Conservation (phyloP, 1,284 basidiomycete genomes). For the Gymnopus androsaceus region DNA sequence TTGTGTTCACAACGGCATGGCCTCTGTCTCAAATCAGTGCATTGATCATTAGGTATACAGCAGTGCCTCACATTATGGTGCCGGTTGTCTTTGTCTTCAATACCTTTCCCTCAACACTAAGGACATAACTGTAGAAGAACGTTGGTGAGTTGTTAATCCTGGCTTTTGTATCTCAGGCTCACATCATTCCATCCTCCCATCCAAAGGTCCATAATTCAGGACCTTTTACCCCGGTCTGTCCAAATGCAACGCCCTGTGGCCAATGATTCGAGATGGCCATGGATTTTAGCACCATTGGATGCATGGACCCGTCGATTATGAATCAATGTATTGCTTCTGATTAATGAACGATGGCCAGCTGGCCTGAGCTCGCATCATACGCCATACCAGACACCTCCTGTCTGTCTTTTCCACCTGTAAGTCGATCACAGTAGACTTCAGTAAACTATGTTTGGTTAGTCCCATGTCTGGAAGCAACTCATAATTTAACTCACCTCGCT, state of each 20-base stretch:
- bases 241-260: slow-evolving; percentile 10
- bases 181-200: slow-evolving; percentile 11
- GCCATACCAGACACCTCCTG: slow-evolving; percentile 8
- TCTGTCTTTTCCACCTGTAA: slow-evolving; percentile 1
- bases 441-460: not conserved
- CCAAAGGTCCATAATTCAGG: slow-evolving; percentile 9
- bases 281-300: not conserved
- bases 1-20: not conserved
- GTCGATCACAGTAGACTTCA: slow-evolving; percentile 2
- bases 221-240: not conserved
- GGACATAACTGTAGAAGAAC: not conserved
- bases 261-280: not conserved
- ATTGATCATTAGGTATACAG: not conserved
- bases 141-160: no score
- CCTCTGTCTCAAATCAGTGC: not conserved
- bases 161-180: no score
- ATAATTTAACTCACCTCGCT: not conserved
- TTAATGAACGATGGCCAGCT: slow-evolving; percentile 9
- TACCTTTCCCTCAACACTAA: not conserved
- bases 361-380: slow-evolving; percentile 4
- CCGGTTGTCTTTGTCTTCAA: not conserved
- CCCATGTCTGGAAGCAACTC: not conserved
- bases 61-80: not conserved
- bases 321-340: slow-evolving; percentile 5
- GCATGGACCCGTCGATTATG: slow-evolving; percentile 1